These are phyloP conservation scores for Nitzschia sp. DNA, from an alignment of 108 stramenopile genomes.

Conservation along the genomic window DNA sequence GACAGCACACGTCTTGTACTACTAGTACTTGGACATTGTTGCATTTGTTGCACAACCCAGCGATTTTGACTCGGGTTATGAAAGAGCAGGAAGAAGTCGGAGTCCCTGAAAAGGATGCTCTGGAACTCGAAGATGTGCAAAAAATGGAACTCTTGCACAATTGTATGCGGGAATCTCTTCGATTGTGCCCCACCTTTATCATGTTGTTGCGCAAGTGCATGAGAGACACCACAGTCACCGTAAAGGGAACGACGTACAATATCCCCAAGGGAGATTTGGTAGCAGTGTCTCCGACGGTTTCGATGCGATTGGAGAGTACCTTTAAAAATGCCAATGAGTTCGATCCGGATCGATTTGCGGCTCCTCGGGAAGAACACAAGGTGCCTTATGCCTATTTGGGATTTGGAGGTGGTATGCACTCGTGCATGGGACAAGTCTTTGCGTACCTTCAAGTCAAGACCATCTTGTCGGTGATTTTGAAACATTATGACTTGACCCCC, in stretches of 20 bases:
- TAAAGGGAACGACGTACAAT: constrained; percentile 68
- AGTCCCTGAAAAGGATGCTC: constrained; percentile 23
- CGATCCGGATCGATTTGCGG: constrained; percentile 96
- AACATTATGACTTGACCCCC: constrained; percentile 92
- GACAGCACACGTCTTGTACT: constrained; percentile 98
- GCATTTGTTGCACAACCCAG: constrained; percentile 83
- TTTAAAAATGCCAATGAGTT: constrained; percentile 91
- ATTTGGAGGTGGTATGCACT: constrained; percentile 99
- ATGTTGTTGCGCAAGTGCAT: constrained; percentile 95
- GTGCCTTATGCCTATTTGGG: constrained; percentile 94
- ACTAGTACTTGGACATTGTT: constrained; percentile 96
- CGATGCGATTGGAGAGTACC: constrained; percentile 88
- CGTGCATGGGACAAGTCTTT: constrained; percentile 99
- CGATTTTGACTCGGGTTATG: constrained; percentile 76
- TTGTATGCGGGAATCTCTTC: constrained; percentile 95
- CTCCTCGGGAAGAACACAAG: constrained; percentile 95
- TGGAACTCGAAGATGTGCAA: constrained; percentile 78
- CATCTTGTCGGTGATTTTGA: constrained; percentile 92
- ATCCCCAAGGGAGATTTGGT: constrained; percentile 95
- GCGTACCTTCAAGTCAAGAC: constrained; percentile 99
- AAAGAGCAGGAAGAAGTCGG: constrained; percentile 70
- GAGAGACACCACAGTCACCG: constrained; percentile 78
- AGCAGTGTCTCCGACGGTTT: constrained; percentile 90
- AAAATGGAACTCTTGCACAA: constrained; percentile 91
- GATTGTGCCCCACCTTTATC: constrained; percentile 97